These are phyloP conservation scores for Blastomyces silverae DNA, from an alignment of 2,329 filamentous ascomycete species.

Conservation along the genomic window DNA sequence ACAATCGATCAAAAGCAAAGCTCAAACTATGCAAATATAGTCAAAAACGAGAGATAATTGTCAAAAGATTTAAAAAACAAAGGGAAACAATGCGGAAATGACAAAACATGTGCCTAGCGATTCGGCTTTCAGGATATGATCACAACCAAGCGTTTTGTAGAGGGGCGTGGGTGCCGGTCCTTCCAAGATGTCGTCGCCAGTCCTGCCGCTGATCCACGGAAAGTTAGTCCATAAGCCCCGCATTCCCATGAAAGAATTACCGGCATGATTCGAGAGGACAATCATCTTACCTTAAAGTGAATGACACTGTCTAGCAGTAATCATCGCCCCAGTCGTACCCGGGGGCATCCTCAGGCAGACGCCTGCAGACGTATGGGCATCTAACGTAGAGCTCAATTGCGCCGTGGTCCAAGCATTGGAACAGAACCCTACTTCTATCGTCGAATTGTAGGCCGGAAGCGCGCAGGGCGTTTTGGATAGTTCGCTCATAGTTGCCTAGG, in stretches of 20 bases:
- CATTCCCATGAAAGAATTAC: neutral
- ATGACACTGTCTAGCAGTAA: neutral
- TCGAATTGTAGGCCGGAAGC: neutral
- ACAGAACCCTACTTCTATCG: neutral
- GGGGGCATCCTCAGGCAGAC: neutral
- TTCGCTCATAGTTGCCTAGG: slow-evolving; percentile 1
- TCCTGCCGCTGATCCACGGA: neutral
- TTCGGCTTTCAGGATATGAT: neutral
- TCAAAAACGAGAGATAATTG: neutral
- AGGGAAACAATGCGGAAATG: neutral
- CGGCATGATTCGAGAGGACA: neutral
- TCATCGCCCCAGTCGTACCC: neutral
- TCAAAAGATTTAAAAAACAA: neutral
- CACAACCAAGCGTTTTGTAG: too few species aligned
- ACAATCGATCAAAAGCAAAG: too few species aligned
- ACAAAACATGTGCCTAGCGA: neutral
- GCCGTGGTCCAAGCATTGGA: neutral
- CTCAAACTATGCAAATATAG: neutral
- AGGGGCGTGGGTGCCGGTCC: too few species aligned
- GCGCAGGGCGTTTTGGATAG: neutral
- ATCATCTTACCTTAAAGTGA: neutral
- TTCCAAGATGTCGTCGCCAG: neutral
- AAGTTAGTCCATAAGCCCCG: neutral
- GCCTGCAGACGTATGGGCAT: neutral
- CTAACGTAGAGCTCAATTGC: neutral